Evolutionary conservation across 176 grass and related monocot species (phyloP), one percentile per base, ranked within the genome.

Genomic region (Carex kokanica): DNA sequence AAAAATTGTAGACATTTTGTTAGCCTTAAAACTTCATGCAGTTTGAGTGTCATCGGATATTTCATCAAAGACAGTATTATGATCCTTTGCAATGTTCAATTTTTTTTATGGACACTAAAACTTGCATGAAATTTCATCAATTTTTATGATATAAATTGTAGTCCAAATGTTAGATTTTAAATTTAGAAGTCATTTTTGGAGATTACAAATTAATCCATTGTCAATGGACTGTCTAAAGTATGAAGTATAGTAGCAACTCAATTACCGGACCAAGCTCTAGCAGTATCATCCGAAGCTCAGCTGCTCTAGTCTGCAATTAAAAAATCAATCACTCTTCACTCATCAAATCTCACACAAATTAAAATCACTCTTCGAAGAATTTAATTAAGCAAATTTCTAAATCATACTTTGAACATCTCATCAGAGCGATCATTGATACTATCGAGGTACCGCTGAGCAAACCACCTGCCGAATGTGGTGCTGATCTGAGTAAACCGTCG

Each of bases 221-320:
- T 15, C 5, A 59, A 31, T 64, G 25, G 56, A 59, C 18, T 18
- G 59, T 61, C 59, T 60, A 38, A 67, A 36, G 17, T 38, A 67
- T 38, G 4, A 67, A 61, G 15, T 67, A 32, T 2, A 49, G 41
- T 14, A 74, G 51, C 43, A 83, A 79, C 45, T 51, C 0, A 67
- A 63, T 51, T 91, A 98, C 95, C 82, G 95, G 95, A 5, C 95
- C 95, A 64, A 98, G 95, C 70, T 98, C 89, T 55, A 91, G 55
- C 1, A 98, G 83, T 86, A 98, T 86, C 89, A 80, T 90, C 86
- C 95, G 91, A 21, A 98, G 87, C 59, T 98, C 92, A 59, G 89
- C 68, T 27, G 95, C 95, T 80, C 95, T 88, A 73, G 86, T 34
- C 95, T 98, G 92, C 79, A 88, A 79, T 15, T 83, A 83, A 67